Conservation (phyloP, 116 monocot species). For the Phalaenopsis hybrid region DNA sequence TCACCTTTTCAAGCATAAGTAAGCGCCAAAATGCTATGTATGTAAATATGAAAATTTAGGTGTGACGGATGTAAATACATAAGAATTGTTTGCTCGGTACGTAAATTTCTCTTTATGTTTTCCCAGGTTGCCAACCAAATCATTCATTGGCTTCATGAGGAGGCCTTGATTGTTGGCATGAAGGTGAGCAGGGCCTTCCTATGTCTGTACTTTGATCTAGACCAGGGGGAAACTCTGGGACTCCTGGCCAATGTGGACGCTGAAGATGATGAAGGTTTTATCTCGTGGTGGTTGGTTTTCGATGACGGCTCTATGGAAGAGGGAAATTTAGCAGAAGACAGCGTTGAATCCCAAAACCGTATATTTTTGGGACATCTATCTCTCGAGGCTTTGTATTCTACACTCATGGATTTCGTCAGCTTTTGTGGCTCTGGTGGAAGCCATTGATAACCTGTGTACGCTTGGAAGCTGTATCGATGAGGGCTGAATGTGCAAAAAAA, state of each 20-base stretch:
- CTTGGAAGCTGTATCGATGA: not conserved
- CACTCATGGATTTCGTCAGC: conserved; percentile 65
- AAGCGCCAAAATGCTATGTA: too few relatives aligned
- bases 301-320: conserved; percentile 38
- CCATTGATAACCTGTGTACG: conserved; percentile 8
- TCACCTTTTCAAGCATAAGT: too few relatives aligned
- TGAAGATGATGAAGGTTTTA: conserved; percentile 45
- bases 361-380: conserved; percentile 64
- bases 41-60: too few relatives aligned
- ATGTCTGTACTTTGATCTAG: conserved; percentile 57
- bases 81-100: too few relatives aligned
- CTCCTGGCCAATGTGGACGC: conserved; percentile 68
- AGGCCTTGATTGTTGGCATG: conserved; percentile 66
- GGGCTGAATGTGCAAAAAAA: too few relatives aligned
- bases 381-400: conserved; percentile 55
- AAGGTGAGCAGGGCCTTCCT: conserved; percentile 66
- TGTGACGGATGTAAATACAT: too few relatives aligned
- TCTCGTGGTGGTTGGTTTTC: conserved; percentile 76
- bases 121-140: conserved; percentile 78
- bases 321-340: conserved; percentile 19
- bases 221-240: conserved; percentile 58
- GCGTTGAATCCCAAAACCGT: conserved; percentile 21
- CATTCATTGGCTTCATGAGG: conserved; percentile 85
- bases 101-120: too few relatives aligned
- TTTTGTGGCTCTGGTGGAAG: conserved; percentile 36